These are phyloP conservation scores for Populus ilicifolia DNA, from an alignment of 345 rosid genomes.

Conservation along the genomic window DNA sequence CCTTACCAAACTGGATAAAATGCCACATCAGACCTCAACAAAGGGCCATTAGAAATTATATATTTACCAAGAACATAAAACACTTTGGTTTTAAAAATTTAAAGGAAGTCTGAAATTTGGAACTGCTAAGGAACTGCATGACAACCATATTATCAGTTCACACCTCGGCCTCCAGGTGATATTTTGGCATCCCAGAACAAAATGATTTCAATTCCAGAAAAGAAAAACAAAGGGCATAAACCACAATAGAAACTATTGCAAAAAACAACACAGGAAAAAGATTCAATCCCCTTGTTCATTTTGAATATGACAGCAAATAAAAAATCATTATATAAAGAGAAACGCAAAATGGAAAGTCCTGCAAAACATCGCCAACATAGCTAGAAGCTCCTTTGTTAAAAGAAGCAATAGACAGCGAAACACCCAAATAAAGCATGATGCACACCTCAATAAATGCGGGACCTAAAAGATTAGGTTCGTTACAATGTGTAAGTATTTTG, in stretches of 20 bases:
- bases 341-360: neutral
- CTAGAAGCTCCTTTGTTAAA: neutral
- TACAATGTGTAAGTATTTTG: constrained; percentile 50
- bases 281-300: neutral
- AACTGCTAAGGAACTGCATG: neutral
- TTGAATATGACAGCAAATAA: neutral
- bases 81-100: neutral
- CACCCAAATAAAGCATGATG: neutral
- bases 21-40: neutral
- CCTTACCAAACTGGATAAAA: neutral
- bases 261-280: neutral
- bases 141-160: neutral
- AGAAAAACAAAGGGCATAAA: neutral
- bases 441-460: constrained; percentile 94
- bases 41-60: neutral
- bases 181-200: neutral
- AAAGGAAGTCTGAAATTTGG: neutral
- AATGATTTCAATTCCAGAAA: neutral
- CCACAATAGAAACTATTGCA: neutral
- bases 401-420: neutral
- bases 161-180: neutral
- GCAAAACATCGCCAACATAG: neutral
- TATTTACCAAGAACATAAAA: neutral
- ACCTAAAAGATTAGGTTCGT: constrained; percentile 65
- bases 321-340: neutral